A percentile compares a stretch with the other conserved stretches of the same genome.
These are phyloP conservation scores for Lumnitzera racemosa DNA, from an alignment of 345 rosid genomes.

Conservation along the genomic window DNA sequence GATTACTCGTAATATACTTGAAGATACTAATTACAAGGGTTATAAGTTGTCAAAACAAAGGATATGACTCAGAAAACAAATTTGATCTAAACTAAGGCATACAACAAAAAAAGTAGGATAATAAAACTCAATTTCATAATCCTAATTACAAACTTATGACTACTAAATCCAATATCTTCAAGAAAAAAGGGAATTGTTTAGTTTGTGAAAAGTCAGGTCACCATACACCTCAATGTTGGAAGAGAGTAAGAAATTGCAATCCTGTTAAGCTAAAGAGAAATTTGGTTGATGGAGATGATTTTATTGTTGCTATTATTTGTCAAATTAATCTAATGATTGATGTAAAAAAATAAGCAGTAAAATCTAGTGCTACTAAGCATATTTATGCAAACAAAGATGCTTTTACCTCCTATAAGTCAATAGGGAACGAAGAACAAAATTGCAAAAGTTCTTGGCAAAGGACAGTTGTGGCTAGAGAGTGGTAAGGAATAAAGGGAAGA, in stretches of 20 bases:
- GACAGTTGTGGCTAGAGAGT: not conserved
- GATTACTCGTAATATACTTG: not conserved
- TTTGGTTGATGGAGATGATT: not conserved
- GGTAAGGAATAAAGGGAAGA: too few relatives aligned
- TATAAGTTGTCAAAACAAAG: not conserved
- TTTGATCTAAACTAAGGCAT: not conserved
- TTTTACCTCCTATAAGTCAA: not conserved
- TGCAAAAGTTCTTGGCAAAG: not conserved
- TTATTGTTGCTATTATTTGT: not conserved
- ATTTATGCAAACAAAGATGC: conserved; percentile 1
- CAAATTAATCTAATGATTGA: not conserved
- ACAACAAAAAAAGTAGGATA: not conserved
- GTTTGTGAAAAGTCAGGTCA: too few relatives aligned
- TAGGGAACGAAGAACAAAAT: not conserved
- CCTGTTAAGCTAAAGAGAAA: not conserved
- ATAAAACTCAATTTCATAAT: not conserved
- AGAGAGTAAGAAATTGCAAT: not conserved
- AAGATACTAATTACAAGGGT: not conserved
- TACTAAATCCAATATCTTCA: not conserved
- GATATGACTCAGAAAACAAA: not conserved
- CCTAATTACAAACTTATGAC: not conserved
- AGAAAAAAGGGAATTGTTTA: not conserved
- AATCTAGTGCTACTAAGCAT: not conserved
- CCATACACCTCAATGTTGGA: too few relatives aligned
- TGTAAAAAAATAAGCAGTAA: not conserved